phyloP scores from a whole-genome alignment of 2,329 filamentous ascomycete species.

The Podosphaera fusca region DNA sequence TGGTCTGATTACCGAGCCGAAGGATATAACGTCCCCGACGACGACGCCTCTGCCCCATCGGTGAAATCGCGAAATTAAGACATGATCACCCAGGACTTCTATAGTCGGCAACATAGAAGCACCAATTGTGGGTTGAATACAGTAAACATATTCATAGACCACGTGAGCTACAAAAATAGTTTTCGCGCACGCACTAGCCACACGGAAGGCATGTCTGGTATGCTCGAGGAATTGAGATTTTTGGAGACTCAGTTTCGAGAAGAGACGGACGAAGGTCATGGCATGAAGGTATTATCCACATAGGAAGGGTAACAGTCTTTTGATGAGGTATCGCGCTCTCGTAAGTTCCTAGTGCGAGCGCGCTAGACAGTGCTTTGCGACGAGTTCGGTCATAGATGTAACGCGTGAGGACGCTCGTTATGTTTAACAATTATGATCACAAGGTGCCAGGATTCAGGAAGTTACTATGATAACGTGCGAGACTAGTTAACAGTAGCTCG shows the following conservation, averaged over 20 bases:
- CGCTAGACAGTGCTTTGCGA: no score
- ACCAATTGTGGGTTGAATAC: constrained; percentile 36
- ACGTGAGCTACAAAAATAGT: constrained; percentile 26
- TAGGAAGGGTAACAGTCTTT: no score
- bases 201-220: constrained; percentile 17
- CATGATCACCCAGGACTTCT: constrained; percentile 37
- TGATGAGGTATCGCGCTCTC: no score
- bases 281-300: neutral
- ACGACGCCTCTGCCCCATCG: constrained; percentile 40
- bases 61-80: constrained; percentile 44
- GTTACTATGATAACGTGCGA: no score
- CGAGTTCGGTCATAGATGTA: no score
- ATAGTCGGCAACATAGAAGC: constrained; percentile 84
- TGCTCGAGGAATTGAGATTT: constrained; percentile 3
- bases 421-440: no score
- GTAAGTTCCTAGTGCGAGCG: no score
- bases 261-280: neutral
- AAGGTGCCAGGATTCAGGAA: no score
- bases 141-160: constrained; percentile 36
- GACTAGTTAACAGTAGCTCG: no score
- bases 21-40: constrained; percentile 72
- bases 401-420: no score
- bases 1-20: constrained; percentile 46
- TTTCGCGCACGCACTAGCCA: constrained; percentile 24
- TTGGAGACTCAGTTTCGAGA: constrained; percentile 1